Base-by-base conservation (phyloP, 2,329 filamentous ascomycete species). In the Monilinia laxa region DNA sequence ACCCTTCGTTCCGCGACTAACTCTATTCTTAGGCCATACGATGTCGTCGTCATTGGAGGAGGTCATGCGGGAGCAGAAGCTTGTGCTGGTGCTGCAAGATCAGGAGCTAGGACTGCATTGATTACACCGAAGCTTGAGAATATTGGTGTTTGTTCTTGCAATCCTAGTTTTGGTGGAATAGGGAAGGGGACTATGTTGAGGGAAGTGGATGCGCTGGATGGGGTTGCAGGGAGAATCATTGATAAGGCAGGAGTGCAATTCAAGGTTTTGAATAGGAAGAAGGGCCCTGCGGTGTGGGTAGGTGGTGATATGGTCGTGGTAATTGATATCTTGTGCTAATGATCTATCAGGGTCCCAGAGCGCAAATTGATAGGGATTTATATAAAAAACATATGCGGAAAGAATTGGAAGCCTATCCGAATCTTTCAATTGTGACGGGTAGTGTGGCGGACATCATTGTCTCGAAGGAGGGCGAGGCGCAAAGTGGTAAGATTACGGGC, bases 201-300 rank as follows among this genome's bases (percentile, higher is more conserved):
- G 53, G 95, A 99, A 79, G 89, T 99, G 42, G 95, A 99, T 80
- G 95, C 95, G 0, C 83, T 99, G 68, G 95, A 98, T 75, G 95
- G 95, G 0, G 81, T 99, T 25, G 90, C 93, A 0, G 93, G 92
- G 0, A 86, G 92, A 47, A 89, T 97, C 28, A 92, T 97, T 68
- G 95, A 99, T 80, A 94, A 95, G 77, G 90, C 95, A 3, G 95
- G 92, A 7, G 86, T 97, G n/a, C 94, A 97, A 77, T 99, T 98
- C 78, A 88, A 91, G 70, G 84, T 96, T 23, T 79, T 99, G 75
- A 99, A 99, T 78, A 83, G 87, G 62, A 90, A 86, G 71, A 98
- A 98, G 76, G 95, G 95, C 0, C 92, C 94, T 6, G 95, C 95
- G 3, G 95, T 99, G 35, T 99, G 95, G 95, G 83, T 75, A 69